Base-by-base conservation (phyloP, 108 stramenopile genomes). In the Heterococcus sp. region DNA sequence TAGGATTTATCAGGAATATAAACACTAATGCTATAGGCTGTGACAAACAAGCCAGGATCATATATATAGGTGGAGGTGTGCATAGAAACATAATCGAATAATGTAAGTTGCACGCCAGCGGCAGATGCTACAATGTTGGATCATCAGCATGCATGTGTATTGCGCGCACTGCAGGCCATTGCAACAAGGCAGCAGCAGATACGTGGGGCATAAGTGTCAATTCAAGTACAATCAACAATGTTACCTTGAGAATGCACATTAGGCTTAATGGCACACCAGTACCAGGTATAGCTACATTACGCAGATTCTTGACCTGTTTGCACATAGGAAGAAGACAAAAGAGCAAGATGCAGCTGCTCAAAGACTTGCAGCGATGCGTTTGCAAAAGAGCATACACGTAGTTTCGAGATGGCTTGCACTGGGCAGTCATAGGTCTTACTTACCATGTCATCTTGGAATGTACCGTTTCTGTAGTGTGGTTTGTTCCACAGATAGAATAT, bases 231-330 rank as follows among this genome's bases (percentile, higher is more conserved):
- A n/a, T n/a, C n/a, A n/a, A n/a, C n/a, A n/a, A n/a, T n/a, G n/a
- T n/a, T 0, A 86, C 27, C 68, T 82, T 86, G 37, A 69, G 70
- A 30, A 85, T 69, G 35, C 90, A 93, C 68, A 95, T 88, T 3
- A 88, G 11, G 32, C 87, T 89, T 2, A 98, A 76, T 0, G 96
- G 94, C 1, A 97, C 71, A 38, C 97, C 97, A 8, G 96, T 98
- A 66, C 96, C 87, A 32, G 97, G 97, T 74, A 98, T 91, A 68
- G 97, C 97, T 58, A 98, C 97, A 76, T 98, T 98, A 38, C 92
- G 87, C 32, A 98, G 85, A 74, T 98, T 98, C 78, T 95, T 93
- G 65, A 92, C 31, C 39, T 96, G 63, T 69, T 79, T 72, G 71
- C 72, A 72, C 34, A 5, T 28, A 71, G 28, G 31, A 26, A 2